A percentile compares a stretch with the other conserved stretches of the same genome.
phyloP scores from a whole-genome alignment of 1,284 basidiomycete genomes.

The Ustilago curta region DNA sequence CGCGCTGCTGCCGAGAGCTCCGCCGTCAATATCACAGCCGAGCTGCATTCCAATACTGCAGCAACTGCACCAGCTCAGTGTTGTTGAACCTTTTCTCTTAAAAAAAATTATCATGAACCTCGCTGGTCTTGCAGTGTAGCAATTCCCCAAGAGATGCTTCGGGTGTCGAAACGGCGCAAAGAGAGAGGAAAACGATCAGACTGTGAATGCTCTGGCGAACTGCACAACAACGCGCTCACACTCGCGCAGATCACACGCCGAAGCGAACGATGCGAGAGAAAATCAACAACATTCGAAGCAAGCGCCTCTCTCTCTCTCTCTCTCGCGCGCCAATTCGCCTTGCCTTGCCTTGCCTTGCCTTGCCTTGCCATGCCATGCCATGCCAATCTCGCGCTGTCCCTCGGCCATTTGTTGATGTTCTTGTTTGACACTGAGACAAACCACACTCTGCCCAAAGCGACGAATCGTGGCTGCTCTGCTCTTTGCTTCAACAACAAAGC shows the following conservation, averaged over 20 bases:
- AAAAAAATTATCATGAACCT: too few species aligned
- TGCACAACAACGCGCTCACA: not conserved
- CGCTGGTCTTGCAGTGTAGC: too few species aligned
- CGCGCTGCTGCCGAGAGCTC: constrained; percentile 19
- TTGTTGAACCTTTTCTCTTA: not conserved
- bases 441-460: too few species aligned
- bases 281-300: not conserved
- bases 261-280: too few species aligned
- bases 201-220: not conserved
- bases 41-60: constrained; percentile 27
- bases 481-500: not conserved
- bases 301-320: not conserved
- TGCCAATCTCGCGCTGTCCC: not conserved
- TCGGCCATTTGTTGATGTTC: too few species aligned
- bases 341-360: not conserved
- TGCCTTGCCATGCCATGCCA: not conserved
- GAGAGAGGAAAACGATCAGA: constrained; percentile 7
- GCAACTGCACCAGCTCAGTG: constrained; percentile 25
- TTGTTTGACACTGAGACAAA: constrained; percentile 6
- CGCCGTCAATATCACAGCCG: constrained; percentile 18
- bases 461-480: not conserved
- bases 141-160: constrained; percentile 6
- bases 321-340: not conserved
- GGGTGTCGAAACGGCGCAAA: constrained; percentile 24
- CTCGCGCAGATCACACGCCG: not conserved